A percentile compares a stretch with the other conserved stretches of the same genome.
Conservation (phyloP, 345 rosid species). For the Firmiana major region DNA sequence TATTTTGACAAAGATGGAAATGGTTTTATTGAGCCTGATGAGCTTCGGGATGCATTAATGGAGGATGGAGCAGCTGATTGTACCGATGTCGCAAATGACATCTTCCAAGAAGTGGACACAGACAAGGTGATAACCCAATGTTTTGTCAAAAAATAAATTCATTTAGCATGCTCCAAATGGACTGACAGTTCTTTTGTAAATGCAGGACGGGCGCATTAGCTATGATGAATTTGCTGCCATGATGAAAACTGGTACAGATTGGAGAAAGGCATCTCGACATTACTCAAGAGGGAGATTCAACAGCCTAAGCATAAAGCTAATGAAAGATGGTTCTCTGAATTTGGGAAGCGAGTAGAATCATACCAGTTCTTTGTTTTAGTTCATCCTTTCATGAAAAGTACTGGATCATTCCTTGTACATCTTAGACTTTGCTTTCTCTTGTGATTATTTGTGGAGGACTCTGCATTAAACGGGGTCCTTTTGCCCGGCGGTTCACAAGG, state of each 20-base stretch:
- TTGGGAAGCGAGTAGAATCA: slow-evolving; percentile 57
- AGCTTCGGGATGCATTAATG: slow-evolving; percentile 86
- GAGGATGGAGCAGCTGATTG: slow-evolving; percentile 97
- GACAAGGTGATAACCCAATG: slow-evolving; percentile 61
- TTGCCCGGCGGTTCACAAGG: slow-evolving; percentile 19
- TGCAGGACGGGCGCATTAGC: slow-evolving; percentile 96
- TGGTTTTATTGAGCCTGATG: slow-evolving; percentile 84
- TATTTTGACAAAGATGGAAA: slow-evolving; percentile 93
- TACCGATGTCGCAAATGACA: slow-evolving; percentile 87
- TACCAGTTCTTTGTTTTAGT: slow-evolving; percentile 12
- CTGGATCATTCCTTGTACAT: slow-evolving; percentile 23
- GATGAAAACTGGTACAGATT: slow-evolving; percentile 99
- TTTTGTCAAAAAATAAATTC: not conserved
- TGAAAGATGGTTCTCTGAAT: slow-evolving; percentile 96
- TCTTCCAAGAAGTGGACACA: slow-evolving; percentile 98
- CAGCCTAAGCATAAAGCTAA: slow-evolving; percentile 91
- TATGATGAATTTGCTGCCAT: slow-evolving; percentile 94
- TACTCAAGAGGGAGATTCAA: slow-evolving; percentile 99
- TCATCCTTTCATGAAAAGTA: slow-evolving; percentile 20
- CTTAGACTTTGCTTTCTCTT: slow-evolving; percentile 26
- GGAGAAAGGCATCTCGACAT: slow-evolving; percentile 99
- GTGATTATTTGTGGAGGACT: slow-evolving; percentile 27
- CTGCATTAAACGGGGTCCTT: slow-evolving; percentile 18
- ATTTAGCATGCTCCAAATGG: slow-evolving; percentile 3
- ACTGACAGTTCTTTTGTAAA: slow-evolving; percentile 5